phyloP scores from a whole-genome alignment of 1,139 yeast species.

The Suhomyces wounanorum region DNA sequence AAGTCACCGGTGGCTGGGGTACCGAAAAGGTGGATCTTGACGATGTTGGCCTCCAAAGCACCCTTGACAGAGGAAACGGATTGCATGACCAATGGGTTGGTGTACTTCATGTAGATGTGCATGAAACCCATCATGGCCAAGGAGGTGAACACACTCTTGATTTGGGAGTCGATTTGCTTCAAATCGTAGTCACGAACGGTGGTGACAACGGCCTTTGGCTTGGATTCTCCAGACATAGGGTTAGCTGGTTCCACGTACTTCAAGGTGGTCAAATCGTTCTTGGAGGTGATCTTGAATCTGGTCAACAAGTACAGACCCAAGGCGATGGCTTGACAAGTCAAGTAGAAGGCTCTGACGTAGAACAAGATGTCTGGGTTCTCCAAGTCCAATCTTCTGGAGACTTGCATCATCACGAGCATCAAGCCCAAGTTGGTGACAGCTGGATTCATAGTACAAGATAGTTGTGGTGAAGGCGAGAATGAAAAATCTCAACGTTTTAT shows the following conservation, averaged over 20 bases:
- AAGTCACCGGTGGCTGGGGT: slow-evolving; percentile 85
- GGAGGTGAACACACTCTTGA: slow-evolving; percentile 84
- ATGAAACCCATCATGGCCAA: slow-evolving; percentile 98
- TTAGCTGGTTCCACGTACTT: slow-evolving; percentile 89
- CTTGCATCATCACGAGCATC: slow-evolving; percentile 98
- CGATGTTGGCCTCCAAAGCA: slow-evolving; percentile 89
- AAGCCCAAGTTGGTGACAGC: slow-evolving; percentile 82
- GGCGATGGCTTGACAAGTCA: slow-evolving; percentile 65
- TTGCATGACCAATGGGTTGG: slow-evolving; percentile 97
- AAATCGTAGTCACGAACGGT: slow-evolving; percentile 95
- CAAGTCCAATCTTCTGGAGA: slow-evolving; percentile 84
- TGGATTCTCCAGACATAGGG: slow-evolving; percentile 73
- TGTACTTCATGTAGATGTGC: slow-evolving; percentile 97
- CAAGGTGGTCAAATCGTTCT: slow-evolving; percentile 89
- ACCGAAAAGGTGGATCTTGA: slow-evolving; percentile 87
- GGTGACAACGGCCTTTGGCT: slow-evolving; percentile 77
- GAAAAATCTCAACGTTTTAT: slow-evolving; percentile 7
- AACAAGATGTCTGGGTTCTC: slow-evolving; percentile 78
- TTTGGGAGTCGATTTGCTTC: slow-evolving; percentile 74
- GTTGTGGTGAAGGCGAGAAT: not conserved
- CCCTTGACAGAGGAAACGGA: slow-evolving; percentile 86
- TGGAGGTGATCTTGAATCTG: slow-evolving; percentile 60
- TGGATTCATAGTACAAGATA: slow-evolving; percentile 59
- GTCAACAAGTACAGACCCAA: slow-evolving; percentile 67
- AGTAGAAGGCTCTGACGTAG: slow-evolving; percentile 76